Conservation (phyloP, 768 basidiomycete genomes). For the Leccinum arenicola region DNA sequence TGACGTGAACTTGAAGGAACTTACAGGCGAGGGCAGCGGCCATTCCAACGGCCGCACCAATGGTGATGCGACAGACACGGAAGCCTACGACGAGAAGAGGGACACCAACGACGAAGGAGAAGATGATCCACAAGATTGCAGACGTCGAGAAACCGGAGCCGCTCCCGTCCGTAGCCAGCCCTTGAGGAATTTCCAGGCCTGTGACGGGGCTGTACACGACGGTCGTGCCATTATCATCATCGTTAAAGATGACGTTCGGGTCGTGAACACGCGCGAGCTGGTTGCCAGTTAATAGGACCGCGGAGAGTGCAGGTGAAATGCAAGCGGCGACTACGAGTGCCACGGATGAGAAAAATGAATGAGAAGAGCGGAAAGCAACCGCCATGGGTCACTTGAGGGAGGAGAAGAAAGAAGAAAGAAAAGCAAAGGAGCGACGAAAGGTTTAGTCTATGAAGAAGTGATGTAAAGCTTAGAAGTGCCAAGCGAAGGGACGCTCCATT, state of each 20-base stretch:
- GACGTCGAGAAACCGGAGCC: conserved; percentile 47
- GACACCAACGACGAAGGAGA: conserved; percentile 47
- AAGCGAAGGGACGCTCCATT: background rate
- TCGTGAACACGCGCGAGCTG: conserved; percentile 25
- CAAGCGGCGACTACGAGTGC: conserved; percentile 13
- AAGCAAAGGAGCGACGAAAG: conserved; percentile 10
- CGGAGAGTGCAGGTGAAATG: conserved; percentile 9
- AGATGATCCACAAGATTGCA: conserved; percentile 58
- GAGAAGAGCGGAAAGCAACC: conserved; percentile 19
- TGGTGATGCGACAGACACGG: conserved; percentile 54
- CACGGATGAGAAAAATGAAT: conserved; percentile 16
- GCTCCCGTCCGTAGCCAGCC: conserved; percentile 55
- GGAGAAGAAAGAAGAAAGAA: background rate
- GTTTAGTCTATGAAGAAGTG: conserved; percentile 1
- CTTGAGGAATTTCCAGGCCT: conserved; percentile 46
- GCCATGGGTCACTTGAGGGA: conserved; percentile 23
- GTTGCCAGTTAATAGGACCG: conserved; percentile 7
- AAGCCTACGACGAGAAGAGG: conserved; percentile 58
- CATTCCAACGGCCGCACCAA: conserved; percentile 53
- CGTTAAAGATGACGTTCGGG: conserved; percentile 29
- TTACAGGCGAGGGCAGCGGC: conserved; percentile 46
- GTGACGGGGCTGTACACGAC: conserved; percentile 46
- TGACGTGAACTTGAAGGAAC: conserved; percentile 13
- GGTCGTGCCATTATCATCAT: conserved; percentile 33
- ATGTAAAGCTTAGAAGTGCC: conserved; percentile 8